A percentile compares a stretch with the other conserved stretches of the same genome.
Evolutionary conservation across 352 stramenopile species (phyloP).

Genomic region (Pythium rishiriense): DNA sequence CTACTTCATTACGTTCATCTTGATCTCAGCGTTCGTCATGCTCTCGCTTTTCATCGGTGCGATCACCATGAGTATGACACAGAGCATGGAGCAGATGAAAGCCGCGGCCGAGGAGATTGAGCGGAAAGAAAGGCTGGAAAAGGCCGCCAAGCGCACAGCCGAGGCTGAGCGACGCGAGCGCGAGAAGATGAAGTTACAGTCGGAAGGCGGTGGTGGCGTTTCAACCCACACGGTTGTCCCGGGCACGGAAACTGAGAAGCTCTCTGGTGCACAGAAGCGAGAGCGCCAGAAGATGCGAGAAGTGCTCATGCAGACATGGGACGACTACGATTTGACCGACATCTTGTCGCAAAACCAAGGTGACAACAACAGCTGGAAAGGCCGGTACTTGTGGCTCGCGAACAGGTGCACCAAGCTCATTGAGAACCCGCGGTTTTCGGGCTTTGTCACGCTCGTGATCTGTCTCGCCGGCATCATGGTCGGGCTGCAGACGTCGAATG

Average conservation of each 20-base stretch:
- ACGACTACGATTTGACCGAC: conserved; percentile 70
- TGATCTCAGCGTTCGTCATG: conserved; percentile 89
- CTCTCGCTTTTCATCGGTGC: conserved; percentile 89
- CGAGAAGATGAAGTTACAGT: conserved; percentile 41
- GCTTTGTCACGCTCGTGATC: conserved; percentile 82
- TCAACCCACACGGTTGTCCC: not conserved
- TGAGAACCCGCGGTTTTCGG: conserved; percentile 54
- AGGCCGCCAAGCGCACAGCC: conserved; percentile 50
- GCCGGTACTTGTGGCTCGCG: conserved; percentile 49
- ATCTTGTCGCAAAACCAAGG: conserved; percentile 54
- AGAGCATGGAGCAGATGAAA: conserved; percentile 90
- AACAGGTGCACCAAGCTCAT: conserved; percentile 47
- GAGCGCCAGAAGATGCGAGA: conserved; percentile 76
- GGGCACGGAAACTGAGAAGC: conserved; percentile 35
- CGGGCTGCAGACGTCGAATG: conserved; percentile 69
- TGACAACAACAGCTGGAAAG: conserved; percentile 48
- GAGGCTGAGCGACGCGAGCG: conserved; percentile 48
- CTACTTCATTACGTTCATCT: conserved; percentile 89
- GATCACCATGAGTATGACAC: conserved; percentile 90
- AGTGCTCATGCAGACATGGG: conserved; percentile 74
- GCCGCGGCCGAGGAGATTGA: conserved; percentile 66
- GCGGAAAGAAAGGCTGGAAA: conserved; percentile 55
- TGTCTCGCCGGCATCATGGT: conserved; percentile 75
- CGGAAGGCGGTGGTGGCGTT: conserved; percentile 15
- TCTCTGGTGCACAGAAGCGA: conserved; percentile 52